Evolutionary conservation across 148 eudicot species (phyloP).

Genomic region (Nyssa sinensis): DNA sequence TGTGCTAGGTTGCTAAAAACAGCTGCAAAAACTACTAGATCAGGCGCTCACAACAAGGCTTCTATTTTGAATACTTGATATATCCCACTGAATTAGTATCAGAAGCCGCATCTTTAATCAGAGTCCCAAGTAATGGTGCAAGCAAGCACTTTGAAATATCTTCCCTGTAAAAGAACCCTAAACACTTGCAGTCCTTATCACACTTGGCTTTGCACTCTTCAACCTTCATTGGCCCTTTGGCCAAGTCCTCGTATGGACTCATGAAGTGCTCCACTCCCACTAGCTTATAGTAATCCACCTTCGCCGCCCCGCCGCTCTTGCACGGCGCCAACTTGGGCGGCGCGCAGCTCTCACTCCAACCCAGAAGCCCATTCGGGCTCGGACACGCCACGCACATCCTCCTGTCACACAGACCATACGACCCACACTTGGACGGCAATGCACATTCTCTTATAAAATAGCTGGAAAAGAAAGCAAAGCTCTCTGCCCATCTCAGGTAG

Average conservation of each 20-base stretch:
- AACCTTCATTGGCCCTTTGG: too few species aligned
- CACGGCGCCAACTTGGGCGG: constrained; percentile 21
- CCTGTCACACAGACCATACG: constrained; percentile 23
- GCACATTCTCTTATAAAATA: background rate
- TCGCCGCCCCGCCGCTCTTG: constrained; percentile 7
- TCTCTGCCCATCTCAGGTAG: constrained; percentile 13
- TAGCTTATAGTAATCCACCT: constrained; percentile 9
- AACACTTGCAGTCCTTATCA: constrained; percentile 8
- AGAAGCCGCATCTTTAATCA: background rate
- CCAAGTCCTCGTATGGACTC: background rate
- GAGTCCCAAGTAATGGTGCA: constrained; percentile 6
- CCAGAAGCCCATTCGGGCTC: constrained; percentile 24
- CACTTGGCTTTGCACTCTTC: too few species aligned
- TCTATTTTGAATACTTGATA: constrained; percentile 13
- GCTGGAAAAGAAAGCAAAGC: constrained; percentile 4
- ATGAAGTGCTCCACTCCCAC: constrained; percentile 12
- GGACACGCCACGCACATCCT: constrained; percentile 35
- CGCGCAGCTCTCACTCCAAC: constrained; percentile 31
- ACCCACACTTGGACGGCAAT: constrained; percentile 16
- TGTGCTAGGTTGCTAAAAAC: too few species aligned
- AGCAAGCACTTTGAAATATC: constrained; percentile 1
- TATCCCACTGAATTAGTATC: constrained; percentile 10
- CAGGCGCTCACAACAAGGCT: too few species aligned
- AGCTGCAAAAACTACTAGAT: too few species aligned
- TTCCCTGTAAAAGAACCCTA: constrained; percentile 16